Evolutionary conservation across 2,329 filamentous ascomycete species (phyloP).

Genomic region (Neofusicoccum ribis): DNA sequence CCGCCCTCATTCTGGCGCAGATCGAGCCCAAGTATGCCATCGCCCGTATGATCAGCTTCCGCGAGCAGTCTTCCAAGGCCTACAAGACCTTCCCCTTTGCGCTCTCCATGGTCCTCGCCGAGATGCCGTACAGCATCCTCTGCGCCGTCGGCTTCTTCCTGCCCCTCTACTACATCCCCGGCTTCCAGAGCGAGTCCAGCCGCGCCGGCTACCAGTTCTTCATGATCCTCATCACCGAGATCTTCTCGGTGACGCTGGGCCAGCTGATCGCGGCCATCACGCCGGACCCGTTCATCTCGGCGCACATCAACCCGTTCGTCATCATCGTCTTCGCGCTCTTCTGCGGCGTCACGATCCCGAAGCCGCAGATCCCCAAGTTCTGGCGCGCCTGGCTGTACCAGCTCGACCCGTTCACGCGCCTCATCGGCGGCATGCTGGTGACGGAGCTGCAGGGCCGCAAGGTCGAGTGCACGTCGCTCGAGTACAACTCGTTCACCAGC

Average conservation of each 20-base stretch:
- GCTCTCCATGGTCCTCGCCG: constrained; percentile 74
- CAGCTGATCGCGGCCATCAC: constrained; percentile 74
- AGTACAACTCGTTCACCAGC: constrained; percentile 69
- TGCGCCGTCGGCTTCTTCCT: constrained; percentile 81
- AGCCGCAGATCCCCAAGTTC: constrained; percentile 73
- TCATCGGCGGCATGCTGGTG: constrained; percentile 77
- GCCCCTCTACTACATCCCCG: constrained; percentile 81
- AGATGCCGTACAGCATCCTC: constrained; percentile 80
- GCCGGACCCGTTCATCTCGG: constrained; percentile 74
- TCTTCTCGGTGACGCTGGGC: constrained; percentile 79
- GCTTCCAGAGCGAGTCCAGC: constrained; percentile 62
- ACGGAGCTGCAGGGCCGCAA: constrained; percentile 69
- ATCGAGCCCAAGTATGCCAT: constrained; percentile 83
- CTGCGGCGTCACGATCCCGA: constrained; percentile 82
- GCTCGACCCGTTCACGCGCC: constrained; percentile 78
- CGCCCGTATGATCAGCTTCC: constrained; percentile 78
- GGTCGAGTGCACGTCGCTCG: constrained; percentile 61
- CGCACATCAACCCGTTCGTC: constrained; percentile 78
- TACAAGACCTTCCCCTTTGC: constrained; percentile 81
- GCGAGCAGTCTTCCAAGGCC: constrained; percentile 82
- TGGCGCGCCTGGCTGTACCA: constrained; percentile 82
- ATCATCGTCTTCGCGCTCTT: constrained; percentile 82
- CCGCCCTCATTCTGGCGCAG: constrained; percentile 78
- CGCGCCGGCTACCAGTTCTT: constrained; percentile 86
- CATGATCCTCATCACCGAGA: constrained; percentile 77